These are phyloP conservation scores for Penicillium occitanis DNA, from an alignment of 2,329 filamentous ascomycete genomes.

Conservation along the genomic window DNA sequence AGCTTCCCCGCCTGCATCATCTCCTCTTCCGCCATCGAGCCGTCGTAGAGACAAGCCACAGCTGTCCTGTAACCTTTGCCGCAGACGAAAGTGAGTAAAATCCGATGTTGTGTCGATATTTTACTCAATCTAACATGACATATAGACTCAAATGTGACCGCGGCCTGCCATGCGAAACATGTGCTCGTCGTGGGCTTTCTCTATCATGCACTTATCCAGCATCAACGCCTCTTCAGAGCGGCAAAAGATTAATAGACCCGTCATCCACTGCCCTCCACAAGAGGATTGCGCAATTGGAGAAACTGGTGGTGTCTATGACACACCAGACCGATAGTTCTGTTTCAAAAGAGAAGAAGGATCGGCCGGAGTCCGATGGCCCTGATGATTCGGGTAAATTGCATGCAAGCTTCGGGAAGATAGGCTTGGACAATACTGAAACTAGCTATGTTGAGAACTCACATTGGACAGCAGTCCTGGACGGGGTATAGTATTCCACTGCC, in stretches of 20 bases:
- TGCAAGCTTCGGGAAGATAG: conserved; percentile 17
- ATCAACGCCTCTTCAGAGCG: conserved; percentile 15
- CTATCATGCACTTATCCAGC: conserved; percentile 15
- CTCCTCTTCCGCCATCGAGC: conserved; percentile 17
- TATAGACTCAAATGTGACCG: conserved; percentile 21
- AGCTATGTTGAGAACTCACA: conserved; percentile 21
- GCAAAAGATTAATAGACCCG: conserved; percentile 15
- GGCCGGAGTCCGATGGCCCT: neutral
- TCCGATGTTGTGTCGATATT: neutral
- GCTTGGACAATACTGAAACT: conserved; percentile 14
- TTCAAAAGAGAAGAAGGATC: neutral
- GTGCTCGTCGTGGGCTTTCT: conserved; percentile 17
- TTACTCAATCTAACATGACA: neutral
- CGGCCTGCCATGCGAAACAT: conserved; percentile 18
- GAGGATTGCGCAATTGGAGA: conserved; percentile 18
- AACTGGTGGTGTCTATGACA: conserved; percentile 14
- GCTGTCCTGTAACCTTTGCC: conserved; percentile 20
- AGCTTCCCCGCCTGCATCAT: neutral
- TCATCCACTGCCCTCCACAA: conserved; percentile 11
- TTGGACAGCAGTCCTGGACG: conserved; percentile 19
- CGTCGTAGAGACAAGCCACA: conserved; percentile 22
- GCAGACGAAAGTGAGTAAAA: conserved; percentile 17
- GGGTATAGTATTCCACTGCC: neutral
- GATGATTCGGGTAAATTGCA: conserved; percentile 3
- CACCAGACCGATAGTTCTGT: neutral